Conservation (phyloP, 176 grass and related monocot species). For the Cenchrus fungigraminus region DNA sequence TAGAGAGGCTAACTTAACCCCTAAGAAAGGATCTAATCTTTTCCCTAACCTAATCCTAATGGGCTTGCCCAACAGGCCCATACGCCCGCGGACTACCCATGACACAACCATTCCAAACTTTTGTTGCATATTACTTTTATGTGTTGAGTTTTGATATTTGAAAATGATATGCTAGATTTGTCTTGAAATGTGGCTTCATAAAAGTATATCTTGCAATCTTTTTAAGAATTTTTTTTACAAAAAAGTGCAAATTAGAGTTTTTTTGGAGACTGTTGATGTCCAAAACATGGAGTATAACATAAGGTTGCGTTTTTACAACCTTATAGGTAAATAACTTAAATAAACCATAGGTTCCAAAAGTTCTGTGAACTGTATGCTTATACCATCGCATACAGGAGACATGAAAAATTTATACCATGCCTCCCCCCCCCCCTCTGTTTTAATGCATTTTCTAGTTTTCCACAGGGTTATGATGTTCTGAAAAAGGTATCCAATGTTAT, state of each 20-base stretch:
- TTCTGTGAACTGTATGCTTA: not conserved
- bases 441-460: slow-evolving; percentile 23
- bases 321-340: not conserved
- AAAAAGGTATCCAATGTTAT: slow-evolving; percentile 90
- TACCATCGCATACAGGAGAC: not conserved
- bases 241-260: not conserved
- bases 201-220: not conserved
- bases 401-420: slow-evolving; percentile 11
- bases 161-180: not conserved
- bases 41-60: no score
- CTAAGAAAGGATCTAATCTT: no score
- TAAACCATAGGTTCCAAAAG: not conserved
- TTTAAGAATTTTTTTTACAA: not conserved
- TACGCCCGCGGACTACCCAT: no score
- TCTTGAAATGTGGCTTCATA: not conserved
- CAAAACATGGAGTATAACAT: not conserved
- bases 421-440: slow-evolving; percentile 23
- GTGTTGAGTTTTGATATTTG: not conserved
- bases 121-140: not conserved
- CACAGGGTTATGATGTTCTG: slow-evolving; percentile 88
- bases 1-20: no score
- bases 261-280: not conserved
- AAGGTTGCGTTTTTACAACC: not conserved
- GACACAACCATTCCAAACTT: not conserved
- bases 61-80: no score